These are phyloP conservation scores for Trichoderma breve DNA, from an alignment of 2,329 filamentous ascomycete species.

Conservation along the genomic window DNA sequence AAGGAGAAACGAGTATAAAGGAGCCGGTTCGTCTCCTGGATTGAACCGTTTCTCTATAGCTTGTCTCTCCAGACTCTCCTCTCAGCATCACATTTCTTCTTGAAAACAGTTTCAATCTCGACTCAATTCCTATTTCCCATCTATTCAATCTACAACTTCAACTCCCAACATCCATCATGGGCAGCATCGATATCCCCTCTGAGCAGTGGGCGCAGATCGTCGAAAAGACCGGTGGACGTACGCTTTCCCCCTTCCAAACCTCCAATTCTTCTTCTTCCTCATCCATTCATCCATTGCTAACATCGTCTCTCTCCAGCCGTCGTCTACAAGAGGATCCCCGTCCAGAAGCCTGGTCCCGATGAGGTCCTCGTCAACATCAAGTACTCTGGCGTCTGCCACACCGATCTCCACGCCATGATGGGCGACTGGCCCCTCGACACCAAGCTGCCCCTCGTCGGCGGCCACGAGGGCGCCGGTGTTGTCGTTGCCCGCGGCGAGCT, in stretches of 20 bases:
- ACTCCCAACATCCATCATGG: not conserved
- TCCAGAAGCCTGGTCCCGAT: conserved; percentile 77
- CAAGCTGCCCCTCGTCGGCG: conserved; percentile 84
- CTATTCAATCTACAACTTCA: not conserved
- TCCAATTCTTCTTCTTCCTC: not conserved
- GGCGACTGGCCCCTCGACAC: conserved; percentile 85
- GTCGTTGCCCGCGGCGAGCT: conserved; percentile 78
- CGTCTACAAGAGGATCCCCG: conserved; percentile 77
- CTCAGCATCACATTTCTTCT: not conserved
- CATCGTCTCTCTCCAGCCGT: conserved; percentile 44
- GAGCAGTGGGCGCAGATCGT: conserved; percentile 92
- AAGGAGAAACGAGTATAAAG: not conserved
- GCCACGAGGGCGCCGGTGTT: conserved; percentile 75
- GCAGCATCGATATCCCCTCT: conserved; percentile 57
- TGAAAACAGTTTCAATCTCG: not conserved
- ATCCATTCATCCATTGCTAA: not conserved
- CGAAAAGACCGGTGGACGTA: conserved; percentile 73
- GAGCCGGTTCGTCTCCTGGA: not conserved
- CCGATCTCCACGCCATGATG: conserved; percentile 74
- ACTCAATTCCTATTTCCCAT: not conserved
- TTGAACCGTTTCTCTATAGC: not conserved
- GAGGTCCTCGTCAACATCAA: conserved; percentile 91
- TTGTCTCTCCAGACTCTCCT: not conserved
- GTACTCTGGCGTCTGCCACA: conserved; percentile 89
- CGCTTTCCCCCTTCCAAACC: conserved; percentile 31